Percentiles rank a stretch among this genome's conserved stretches.
These are phyloP conservation scores for Haplosporangium gracile DNA, from an alignment of 192 early-diverging fungal species.

Conservation along the genomic window DNA sequence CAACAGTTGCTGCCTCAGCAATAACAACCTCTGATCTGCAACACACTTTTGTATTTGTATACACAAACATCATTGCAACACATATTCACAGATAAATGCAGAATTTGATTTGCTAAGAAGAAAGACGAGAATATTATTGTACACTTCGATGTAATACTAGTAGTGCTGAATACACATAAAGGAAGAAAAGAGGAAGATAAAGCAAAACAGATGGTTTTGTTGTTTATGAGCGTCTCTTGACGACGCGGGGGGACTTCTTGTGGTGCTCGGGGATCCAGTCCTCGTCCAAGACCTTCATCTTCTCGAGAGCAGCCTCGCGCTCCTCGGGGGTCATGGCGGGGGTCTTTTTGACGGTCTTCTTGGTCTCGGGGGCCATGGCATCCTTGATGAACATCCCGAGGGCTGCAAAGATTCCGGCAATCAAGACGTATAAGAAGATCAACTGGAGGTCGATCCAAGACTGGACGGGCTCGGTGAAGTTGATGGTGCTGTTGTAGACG, in stretches of 20 bases:
- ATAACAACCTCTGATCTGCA: neutral
- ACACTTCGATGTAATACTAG: constrained; percentile 10
- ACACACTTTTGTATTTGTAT: neutral
- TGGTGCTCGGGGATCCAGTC: constrained; percentile 59
- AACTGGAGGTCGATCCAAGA: constrained; percentile 53
- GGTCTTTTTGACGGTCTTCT: constrained; percentile 45
- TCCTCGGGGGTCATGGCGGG: constrained; percentile 53
- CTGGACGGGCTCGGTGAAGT: constrained; percentile 50
- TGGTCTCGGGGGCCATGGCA: constrained; percentile 36
- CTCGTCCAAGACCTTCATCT: constrained; percentile 55
- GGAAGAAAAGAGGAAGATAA: neutral
- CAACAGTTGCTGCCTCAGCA: neutral
- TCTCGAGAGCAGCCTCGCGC: constrained; percentile 52
- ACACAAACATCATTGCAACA: neutral
- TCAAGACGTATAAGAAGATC: constrained; percentile 54
- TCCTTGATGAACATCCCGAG: constrained; percentile 53
- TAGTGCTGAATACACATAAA: neutral
- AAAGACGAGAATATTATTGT: constrained; percentile 2
- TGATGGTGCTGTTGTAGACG: constrained; percentile 54
- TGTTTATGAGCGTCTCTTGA: constrained; percentile 43
- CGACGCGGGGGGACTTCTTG: constrained; percentile 56
- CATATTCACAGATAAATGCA: neutral
- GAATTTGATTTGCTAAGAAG: neutral
- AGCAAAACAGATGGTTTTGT: neutral
- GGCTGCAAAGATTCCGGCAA: constrained; percentile 48